Evolutionary conservation across 495 filamentous ascomycete species (phyloP), one percentile per base, ranked within the genome.

Genomic region (Tuber umbilicatum): DNA sequence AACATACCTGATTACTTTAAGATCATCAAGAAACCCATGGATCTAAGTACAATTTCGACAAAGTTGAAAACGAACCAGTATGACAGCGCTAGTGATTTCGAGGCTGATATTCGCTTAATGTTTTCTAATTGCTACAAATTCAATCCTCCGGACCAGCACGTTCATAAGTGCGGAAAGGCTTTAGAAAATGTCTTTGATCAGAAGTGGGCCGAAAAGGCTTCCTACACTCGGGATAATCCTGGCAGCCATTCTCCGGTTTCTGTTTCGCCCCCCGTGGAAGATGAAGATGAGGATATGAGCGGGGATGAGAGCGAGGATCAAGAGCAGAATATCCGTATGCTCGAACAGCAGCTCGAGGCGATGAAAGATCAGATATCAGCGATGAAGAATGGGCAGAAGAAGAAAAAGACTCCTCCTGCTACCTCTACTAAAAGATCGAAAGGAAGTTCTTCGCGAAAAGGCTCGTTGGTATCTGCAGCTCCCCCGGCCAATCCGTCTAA

Each of bases 11-110:
- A 91, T 27, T 99, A 99, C 81, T 93, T 94, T 83, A 93, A 90
- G 78, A 85, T 98, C 78, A 92, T 99, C 84, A 97, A 96, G 85
- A 92, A 93, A 80, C 95, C 95, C 2, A 99, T 98, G 95, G 95
- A 99, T 80, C 85, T 99, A 38, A 85, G 86, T 4, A 97, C 93
- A 16, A 89, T 96, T 78, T 84, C 86, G 72, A 84, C 85, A 70
- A 97, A 97, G 83, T 86, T 97, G 35, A 88, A 89, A 73, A 86
- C 87, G 10, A 93, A 93, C n/a, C 88, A 92, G 70, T 98, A 97
- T 81, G 88, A 90, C 78, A 93, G 87, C 71, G 87, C 90, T 7
- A 92, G 92, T 83, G 95, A 98, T 47, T 93, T 99, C 77, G 91
- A 97, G 77, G 84, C 84, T 55, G 94, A 99, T 82, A 87, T 97